Evolutionary conservation across 2,329 filamentous ascomycete genomes (phyloP).

Genomic region (Aureobasidium sp.): DNA sequence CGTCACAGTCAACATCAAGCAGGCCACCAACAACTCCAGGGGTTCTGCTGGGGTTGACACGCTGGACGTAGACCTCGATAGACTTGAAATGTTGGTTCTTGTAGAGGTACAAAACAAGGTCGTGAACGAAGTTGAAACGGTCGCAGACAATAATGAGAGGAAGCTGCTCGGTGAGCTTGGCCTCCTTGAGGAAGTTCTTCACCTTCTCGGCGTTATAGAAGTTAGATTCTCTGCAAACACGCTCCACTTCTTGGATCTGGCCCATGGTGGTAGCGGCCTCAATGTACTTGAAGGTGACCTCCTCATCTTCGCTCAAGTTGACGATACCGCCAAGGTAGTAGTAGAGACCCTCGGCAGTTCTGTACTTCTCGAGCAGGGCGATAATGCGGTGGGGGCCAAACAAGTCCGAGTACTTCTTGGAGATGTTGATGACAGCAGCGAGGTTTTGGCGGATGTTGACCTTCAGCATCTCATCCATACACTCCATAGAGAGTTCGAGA

Average conservation of each 20-base stretch:
- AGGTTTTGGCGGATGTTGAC: slow-evolving; percentile 95
- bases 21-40: slow-evolving; percentile 89
- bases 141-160: slow-evolving; percentile 98
- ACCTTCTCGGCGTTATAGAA: slow-evolving; percentile 85
- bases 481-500: slow-evolving; percentile 89
- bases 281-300: slow-evolving; percentile 99
- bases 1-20: slow-evolving; percentile 94
- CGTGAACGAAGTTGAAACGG: slow-evolving; percentile 98
- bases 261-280: slow-evolving; percentile 91
- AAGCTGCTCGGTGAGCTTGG: slow-evolving; percentile 81
- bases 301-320: slow-evolving; percentile 88
- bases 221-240: slow-evolving; percentile 87
- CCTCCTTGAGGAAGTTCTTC: slow-evolving; percentile 99
- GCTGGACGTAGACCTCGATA: slow-evolving; percentile 96
- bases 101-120: slow-evolving; percentile 92
- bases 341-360: slow-evolving; percentile 92
- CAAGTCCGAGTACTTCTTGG: slow-evolving; percentile 96
- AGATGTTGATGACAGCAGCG: slow-evolving; percentile 87
- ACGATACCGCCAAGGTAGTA: slow-evolving; percentile 98
- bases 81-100: slow-evolving; percentile 99
- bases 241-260: slow-evolving; percentile 92
- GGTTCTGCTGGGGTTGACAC: slow-evolving; percentile 84
- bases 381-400: slow-evolving; percentile 82
- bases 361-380: slow-evolving; percentile 94
- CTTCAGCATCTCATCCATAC: slow-evolving; percentile 92